phyloP scores from a whole-genome alignment of 176 grass and related monocot species.

The Hordeum marinum region DNA sequence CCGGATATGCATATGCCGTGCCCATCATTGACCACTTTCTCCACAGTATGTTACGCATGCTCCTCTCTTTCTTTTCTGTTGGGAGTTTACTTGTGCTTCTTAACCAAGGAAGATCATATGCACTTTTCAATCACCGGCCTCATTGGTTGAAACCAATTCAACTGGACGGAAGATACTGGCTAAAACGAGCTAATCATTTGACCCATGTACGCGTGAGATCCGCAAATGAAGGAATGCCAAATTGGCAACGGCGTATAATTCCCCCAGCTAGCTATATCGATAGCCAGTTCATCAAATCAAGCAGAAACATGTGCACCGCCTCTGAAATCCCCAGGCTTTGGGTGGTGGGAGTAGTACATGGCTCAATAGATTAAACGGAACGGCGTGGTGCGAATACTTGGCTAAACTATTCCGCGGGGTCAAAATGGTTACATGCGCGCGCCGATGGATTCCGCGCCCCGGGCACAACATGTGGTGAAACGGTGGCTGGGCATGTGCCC shows the following conservation, averaged over 20 bases:
- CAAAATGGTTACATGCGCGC: constrained; percentile 19
- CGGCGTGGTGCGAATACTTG: no score
- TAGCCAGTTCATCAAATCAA: constrained; percentile 3
- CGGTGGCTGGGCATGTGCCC: constrained; percentile 29
- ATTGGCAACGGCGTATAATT: neutral
- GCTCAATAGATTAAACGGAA: neutral
- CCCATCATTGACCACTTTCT: neutral
- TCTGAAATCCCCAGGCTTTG: neutral
- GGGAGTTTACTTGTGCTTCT: neutral
- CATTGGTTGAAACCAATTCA: neutral
- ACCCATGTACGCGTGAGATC: constrained; percentile 35
- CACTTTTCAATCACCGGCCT: neutral
- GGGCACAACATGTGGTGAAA: neutral
- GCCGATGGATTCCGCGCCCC: neutral
- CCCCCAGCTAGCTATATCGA: neutral
- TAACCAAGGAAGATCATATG: neutral
- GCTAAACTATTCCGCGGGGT: neutral
- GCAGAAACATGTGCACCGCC: neutral
- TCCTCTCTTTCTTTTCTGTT: neutral
- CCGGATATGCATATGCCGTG: neutral
- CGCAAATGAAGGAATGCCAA: constrained; percentile 21
- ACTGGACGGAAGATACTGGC: neutral
- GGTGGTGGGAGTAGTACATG: no score
- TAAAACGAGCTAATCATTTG: constrained; percentile 20
- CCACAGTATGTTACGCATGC: neutral